These are phyloP conservation scores for Pseudogymnoascus sp. DNA, from an alignment of 2,329 filamentous ascomycete genomes.

Conservation along the genomic window DNA sequence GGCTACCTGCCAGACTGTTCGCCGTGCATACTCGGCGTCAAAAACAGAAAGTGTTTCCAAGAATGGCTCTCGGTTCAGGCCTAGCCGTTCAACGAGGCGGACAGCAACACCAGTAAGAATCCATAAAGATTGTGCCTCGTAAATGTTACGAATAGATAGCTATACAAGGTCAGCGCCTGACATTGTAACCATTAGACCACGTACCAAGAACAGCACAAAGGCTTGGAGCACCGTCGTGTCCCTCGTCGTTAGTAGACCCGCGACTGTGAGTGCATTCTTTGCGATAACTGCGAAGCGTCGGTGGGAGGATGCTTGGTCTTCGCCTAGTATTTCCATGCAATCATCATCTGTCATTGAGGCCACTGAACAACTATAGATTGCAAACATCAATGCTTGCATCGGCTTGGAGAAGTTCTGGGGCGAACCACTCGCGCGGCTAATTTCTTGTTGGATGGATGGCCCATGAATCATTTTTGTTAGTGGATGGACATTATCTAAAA, in stretches of 20 bases:
- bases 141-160: conserved; percentile 12
- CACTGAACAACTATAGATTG: conserved; percentile 53
- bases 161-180: background rate
- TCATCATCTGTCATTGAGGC: conserved; percentile 50
- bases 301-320: conserved; percentile 44
- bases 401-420: conserved; percentile 37
- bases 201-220: conserved; percentile 58
- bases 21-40: conserved; percentile 51
- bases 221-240: conserved; percentile 62
- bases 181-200: conserved; percentile 18
- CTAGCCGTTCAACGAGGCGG: conserved; percentile 42
- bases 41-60: conserved; percentile 35
- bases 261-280: conserved; percentile 59
- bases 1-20: conserved; percentile 56
- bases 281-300: conserved; percentile 48
- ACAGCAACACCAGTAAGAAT: conserved; percentile 41
- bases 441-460: conserved; percentile 54
- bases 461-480: conserved; percentile 61
- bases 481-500: conserved; percentile 62
- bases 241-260: conserved; percentile 55
- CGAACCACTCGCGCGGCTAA: conserved; percentile 54
- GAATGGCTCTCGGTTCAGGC: conserved; percentile 37
- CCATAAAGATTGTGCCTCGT: conserved; percentile 39
- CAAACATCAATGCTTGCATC: conserved; percentile 62
- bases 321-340: conserved; percentile 43